phyloP scores from a whole-genome alignment of 1,139 yeast species.

The Starmera stellimalicola region DNA sequence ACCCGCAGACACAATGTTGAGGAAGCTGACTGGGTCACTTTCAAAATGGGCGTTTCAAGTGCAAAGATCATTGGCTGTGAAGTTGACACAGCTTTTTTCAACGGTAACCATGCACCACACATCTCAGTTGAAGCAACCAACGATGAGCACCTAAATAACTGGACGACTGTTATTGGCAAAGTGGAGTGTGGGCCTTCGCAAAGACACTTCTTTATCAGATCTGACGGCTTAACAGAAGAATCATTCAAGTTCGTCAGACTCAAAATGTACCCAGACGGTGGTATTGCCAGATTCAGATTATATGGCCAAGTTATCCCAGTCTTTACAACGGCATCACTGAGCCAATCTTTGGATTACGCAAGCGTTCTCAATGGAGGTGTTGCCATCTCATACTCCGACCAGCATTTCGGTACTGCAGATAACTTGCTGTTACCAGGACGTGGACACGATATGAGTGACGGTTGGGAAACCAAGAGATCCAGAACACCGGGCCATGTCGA shows the following conservation, averaged over 20 bases:
- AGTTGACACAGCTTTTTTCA: conserved; percentile 86
- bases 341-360: conserved; percentile 58
- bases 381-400: conserved; percentile 74
- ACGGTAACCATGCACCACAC: conserved; percentile 89
- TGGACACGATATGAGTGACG: conserved; percentile 94
- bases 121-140: conserved; percentile 75
- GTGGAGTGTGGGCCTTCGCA: conserved; percentile 83
- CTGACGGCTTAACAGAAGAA: conserved; percentile 40
- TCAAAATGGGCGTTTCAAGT: conserved; percentile 75
- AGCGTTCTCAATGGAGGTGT: conserved; percentile 84
- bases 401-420: conserved; percentile 88
- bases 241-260: conserved; percentile 73
- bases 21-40: conserved; percentile 79
- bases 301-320: conserved; percentile 76
- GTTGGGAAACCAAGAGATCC: conserved; percentile 96
- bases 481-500: conserved; percentile 77
- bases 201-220: conserved; percentile 68
- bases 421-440: conserved; percentile 86
- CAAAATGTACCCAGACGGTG: conserved; percentile 95
- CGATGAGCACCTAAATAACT: conserved; percentile 26
- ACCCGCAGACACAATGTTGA: conserved; percentile 84
- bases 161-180: conserved; percentile 65
- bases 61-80: conserved; percentile 78
- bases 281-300: conserved; percentile 86
- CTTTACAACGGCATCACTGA: conserved; percentile 28